Conservation (phyloP, 441 rosid genomes). For the Croton laevigatus region DNA sequence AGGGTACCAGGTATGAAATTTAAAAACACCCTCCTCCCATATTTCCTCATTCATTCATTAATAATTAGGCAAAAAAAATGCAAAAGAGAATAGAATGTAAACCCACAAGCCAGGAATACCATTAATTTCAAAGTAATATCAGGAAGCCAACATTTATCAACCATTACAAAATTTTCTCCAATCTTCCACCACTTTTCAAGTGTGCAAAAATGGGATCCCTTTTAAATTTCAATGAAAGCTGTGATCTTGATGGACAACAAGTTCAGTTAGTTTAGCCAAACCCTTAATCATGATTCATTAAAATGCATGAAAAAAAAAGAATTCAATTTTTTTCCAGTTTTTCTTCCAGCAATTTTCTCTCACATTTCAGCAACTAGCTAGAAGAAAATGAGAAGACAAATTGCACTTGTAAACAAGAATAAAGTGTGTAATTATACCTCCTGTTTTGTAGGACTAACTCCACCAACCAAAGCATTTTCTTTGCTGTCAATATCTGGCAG, state of each 20-base stretch:
- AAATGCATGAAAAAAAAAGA: background rate
- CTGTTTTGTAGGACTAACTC: slow-evolving; percentile 13
- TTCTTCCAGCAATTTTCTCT: background rate
- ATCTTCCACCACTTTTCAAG: background rate
- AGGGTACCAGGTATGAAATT: background rate
- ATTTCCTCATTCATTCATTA: background rate
- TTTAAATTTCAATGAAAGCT: background rate
- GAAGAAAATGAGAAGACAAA: background rate
- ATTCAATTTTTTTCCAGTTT: background rate
- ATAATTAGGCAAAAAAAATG: background rate
- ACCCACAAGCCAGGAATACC: background rate
- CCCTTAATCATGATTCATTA: background rate
- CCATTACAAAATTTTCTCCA: background rate
- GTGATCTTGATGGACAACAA: background rate
- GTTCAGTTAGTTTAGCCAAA: background rate
- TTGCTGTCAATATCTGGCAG: slow-evolving; percentile 62
- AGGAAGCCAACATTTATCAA: background rate
- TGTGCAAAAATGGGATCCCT: background rate
- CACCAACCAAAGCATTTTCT: slow-evolving; percentile 37
- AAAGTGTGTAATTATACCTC: slow-evolving; percentile 19
- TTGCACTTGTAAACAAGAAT: background rate
- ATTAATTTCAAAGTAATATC: no score
- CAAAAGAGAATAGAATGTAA: background rate
- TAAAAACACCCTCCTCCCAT: background rate
- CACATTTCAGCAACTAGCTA: background rate